Base-by-base conservation (phyloP, 2,329 filamentous ascomycete species). In the Sporothrix phasma region DNA sequence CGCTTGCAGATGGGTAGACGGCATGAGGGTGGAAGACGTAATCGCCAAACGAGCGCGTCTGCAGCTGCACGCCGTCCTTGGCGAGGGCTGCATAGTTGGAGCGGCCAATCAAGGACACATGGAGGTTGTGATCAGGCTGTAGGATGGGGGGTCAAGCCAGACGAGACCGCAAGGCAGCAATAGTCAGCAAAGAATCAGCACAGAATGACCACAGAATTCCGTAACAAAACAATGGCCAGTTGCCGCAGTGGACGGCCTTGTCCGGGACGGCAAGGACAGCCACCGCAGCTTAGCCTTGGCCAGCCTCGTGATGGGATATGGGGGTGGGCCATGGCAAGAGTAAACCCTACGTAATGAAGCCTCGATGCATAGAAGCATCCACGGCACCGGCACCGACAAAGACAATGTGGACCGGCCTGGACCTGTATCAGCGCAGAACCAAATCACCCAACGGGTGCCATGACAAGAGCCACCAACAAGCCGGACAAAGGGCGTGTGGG, bases 371-470 rank as follows among this genome's bases (percentile, higher is more conserved):
- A 89, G 76, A 89, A 89, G 63, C 85, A 87, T 63, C 87, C 47
- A 90, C 85, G 66, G 87, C 87, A 68, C 87, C 87, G 24, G 86
- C 87, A 71, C 87, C 87, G 65, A 89, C 82, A 68, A 89, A 86
- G 64, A 89, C 79, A 64, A 88, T 77, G 67, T 86, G 80, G 29
- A 80, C 76, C n/a, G 78, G 75, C 68, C 77, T 80, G 66, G 45
- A 62, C 34, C n/a, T 45, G n/a, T 19, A 43, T 67, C 53, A 65
- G 63, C 26, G 22, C 56, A 17, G 43, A 45, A 37, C 19, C 34
- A 37, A 13, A 22, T 4, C 7, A 45, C 10, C 19, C n/a, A 11
- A n/a, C 4, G 24, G 1, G 3, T 31, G 39, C 56, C 19, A 60
- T 31, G 11, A 7, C 10, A 26, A 47, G 1, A 26, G 2, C 3